Percentiles rank a stretch among this genome's conserved stretches.
Evolutionary conservation across 768 basidiomycete species (phyloP).

Genomic region (Artomyces pyxidatus): DNA sequence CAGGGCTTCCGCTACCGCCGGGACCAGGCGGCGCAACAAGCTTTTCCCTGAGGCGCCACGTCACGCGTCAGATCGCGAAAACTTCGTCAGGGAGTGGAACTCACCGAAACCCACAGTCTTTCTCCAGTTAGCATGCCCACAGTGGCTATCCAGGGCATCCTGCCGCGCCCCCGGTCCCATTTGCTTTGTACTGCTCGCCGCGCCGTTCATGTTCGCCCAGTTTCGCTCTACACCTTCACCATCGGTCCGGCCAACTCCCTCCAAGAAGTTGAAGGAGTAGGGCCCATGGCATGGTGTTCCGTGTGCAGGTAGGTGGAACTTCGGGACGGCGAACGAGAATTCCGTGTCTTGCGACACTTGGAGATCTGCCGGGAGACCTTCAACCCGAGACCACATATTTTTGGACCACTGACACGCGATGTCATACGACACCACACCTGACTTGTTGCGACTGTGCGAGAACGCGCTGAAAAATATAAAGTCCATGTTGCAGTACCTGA

Average conservation of each 20-base stretch:
- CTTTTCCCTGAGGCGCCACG: no score
- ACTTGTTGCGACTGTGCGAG: not conserved
- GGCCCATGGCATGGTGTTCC: slow-evolving; percentile 16
- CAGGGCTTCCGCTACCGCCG: not conserved
- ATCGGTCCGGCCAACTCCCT: slow-evolving; percentile 24
- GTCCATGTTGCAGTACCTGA: not conserved
- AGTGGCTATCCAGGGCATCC: slow-evolving; percentile 21
- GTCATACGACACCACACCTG: not conserved
- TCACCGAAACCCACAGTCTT: slow-evolving; percentile 22
- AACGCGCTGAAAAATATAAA: not conserved
- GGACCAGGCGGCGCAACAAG: not conserved
- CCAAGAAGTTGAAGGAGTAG: slow-evolving; percentile 17
- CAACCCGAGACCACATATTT: not conserved
- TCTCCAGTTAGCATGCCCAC: slow-evolving; percentile 22
- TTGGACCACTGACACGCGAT: not conserved
- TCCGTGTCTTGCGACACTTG: no score
- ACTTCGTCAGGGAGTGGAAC: no score
- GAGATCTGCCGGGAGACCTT: not conserved
- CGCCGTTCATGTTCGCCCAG: slow-evolving; percentile 23
- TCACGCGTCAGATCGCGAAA: no score
- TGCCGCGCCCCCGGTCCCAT: slow-evolving; percentile 26
- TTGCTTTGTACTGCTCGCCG: slow-evolving; percentile 24
- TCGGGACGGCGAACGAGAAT: slow-evolving; percentile 22
- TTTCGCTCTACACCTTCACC: slow-evolving; percentile 28
- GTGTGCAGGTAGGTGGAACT: slow-evolving; percentile 26